Conservation (phyloP, 257 asterid genomes). For the Nyctanthes arbortristis region DNA sequence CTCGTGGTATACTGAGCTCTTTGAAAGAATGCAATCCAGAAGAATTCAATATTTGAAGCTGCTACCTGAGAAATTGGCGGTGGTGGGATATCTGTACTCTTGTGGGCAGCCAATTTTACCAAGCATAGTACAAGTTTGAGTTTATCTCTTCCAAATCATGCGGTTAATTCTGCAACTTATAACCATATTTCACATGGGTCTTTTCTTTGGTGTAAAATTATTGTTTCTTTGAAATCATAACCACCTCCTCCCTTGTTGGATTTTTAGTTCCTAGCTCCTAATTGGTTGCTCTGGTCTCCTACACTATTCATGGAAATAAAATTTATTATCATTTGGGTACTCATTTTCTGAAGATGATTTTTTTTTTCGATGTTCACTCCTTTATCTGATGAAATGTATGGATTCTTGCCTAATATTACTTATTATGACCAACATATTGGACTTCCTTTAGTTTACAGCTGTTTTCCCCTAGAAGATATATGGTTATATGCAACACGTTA, state of each 20-base stretch:
- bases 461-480: slow-evolving; percentile 6
- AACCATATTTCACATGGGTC: neutral
- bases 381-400: neutral
- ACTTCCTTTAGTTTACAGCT: slow-evolving; percentile 2
- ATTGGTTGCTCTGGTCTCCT: neutral
- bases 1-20: neutral
- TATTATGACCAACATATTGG: neutral
- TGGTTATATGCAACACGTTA: neutral
- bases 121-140: neutral
- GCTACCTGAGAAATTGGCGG: slow-evolving; percentile 4
- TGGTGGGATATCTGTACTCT: slow-evolving; percentile 1
- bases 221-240: no score
- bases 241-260: neutral
- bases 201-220: slow-evolving; percentile 5
- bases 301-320: neutral
- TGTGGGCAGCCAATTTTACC: neutral
- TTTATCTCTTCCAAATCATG: neutral
- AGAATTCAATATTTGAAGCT: neutral
- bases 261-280: neutral
- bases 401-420: neutral
- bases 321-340: neutral
- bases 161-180: neutral
- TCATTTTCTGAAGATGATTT: neutral
- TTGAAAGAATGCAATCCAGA: neutral
- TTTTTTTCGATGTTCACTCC: neutral